phyloP scores from a whole-genome alignment of 176 grass and related monocot species.

The Aegilops sharonensis region DNA sequence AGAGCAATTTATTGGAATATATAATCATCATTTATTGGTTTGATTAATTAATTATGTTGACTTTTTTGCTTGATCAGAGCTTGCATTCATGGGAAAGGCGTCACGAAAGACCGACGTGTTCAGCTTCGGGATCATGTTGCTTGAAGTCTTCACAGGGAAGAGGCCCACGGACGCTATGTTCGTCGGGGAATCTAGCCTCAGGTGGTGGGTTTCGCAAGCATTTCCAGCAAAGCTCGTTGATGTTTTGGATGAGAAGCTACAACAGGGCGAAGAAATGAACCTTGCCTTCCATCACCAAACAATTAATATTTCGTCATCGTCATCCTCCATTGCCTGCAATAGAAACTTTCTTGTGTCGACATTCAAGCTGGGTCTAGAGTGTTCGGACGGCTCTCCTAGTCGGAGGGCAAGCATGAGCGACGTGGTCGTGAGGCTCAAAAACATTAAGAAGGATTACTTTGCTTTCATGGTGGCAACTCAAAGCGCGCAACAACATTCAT shows the following conservation, averaged over 20 bases:
- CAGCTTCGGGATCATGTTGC: background rate
- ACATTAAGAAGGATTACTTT: background rate
- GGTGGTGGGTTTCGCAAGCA: background rate
- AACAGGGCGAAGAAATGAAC: background rate
- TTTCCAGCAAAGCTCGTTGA: background rate
- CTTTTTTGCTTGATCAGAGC: background rate
- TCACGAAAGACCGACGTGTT: background rate
- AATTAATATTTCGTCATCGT: background rate
- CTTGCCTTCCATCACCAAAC: background rate
- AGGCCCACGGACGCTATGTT: background rate
- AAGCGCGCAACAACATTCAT: background rate
- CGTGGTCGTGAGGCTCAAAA: background rate
- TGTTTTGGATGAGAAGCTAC: background rate
- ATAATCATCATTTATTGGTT: background rate
- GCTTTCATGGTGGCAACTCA: background rate
- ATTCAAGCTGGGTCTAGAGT: background rate
- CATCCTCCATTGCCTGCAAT: background rate
- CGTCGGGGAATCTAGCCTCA: background rate
- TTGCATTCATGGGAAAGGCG: background rate
- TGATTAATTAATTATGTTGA: background rate
- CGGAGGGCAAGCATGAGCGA: background rate
- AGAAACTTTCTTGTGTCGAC: background rate
- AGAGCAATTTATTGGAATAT: background rate
- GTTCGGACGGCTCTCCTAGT: background rate
- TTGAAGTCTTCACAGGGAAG: constrained; percentile 1